phyloP scores from a whole-genome alignment of 257 asterid species.

The Plantago major region DNA sequence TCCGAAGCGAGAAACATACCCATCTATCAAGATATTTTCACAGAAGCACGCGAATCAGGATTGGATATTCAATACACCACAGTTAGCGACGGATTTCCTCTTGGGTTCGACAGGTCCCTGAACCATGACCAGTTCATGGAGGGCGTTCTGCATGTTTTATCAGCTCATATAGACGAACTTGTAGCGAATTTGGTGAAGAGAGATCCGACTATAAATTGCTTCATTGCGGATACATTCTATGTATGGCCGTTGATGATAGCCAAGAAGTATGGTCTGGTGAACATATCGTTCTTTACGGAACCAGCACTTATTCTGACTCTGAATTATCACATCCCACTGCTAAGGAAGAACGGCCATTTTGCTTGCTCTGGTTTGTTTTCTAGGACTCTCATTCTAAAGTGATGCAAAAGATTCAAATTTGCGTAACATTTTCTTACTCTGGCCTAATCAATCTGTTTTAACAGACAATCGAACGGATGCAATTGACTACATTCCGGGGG shows the following conservation, averaged over 20 bases:
- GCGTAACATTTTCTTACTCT: too few relatives aligned
- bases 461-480: constrained; percentile 34
- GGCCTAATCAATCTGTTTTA: background rate
- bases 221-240: constrained; percentile 44
- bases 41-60: constrained; percentile 23
- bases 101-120: constrained; percentile 31
- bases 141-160: constrained; percentile 21
- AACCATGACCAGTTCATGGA: constrained; percentile 31
- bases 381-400: background rate
- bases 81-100: constrained; percentile 32
- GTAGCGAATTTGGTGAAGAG: constrained; percentile 23
- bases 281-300: constrained; percentile 49
- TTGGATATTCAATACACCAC: constrained; percentile 34
- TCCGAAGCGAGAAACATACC: constrained; percentile 10
- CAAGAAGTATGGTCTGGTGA: constrained; percentile 31
- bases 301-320: constrained; percentile 42
- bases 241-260: constrained; percentile 43
- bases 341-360: background rate
- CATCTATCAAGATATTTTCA: constrained; percentile 18
- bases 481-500: constrained; percentile 50
- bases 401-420: too few relatives aligned
- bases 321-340: constrained; percentile 30
- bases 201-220: constrained; percentile 29
- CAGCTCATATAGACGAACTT: constrained; percentile 29
- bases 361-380: background rate